phyloP scores from a whole-genome alignment of 2,329 filamentous ascomycete genomes.

The Pestalotiopsis sp. region DNA sequence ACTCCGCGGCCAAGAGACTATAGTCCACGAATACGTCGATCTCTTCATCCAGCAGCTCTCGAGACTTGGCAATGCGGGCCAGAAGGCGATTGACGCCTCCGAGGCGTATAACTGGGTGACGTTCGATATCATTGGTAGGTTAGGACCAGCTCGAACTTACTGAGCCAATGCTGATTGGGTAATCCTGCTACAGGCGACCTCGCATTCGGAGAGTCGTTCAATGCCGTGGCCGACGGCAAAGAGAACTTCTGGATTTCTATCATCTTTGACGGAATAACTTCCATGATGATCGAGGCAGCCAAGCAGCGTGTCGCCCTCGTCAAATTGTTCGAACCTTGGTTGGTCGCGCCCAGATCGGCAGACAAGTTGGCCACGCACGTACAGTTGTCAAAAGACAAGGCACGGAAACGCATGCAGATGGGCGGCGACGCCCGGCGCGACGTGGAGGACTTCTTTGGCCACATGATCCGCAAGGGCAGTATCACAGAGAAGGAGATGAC shows the following conservation, averaged over 20 bases:
- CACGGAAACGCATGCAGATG: not conserved
- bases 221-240: not conserved
- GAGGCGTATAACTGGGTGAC: slow-evolving; percentile 29
- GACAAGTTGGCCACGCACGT: not conserved
- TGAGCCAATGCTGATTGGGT: not conserved
- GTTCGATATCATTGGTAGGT: slow-evolving; percentile 34
- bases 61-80: slow-evolving; percentile 17
- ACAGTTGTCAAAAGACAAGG: slow-evolving; percentile 1
- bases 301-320: not conserved
- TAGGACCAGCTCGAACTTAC: no score
- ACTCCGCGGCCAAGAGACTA: slow-evolving; percentile 30
- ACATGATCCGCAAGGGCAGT: not conserved
- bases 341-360: not conserved
- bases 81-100: slow-evolving; percentile 24
- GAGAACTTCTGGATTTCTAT: not conserved
- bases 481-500: slow-evolving; percentile 4
- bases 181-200: slow-evolving; percentile 15
- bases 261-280: not conserved
- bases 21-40: slow-evolving; percentile 33
- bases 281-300: not conserved
- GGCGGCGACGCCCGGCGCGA: slow-evolving; percentile 14
- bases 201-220: slow-evolving; percentile 14
- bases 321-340: not conserved
- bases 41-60: slow-evolving; percentile 29
- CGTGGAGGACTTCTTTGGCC: slow-evolving; percentile 1